Conservation (phyloP, 306 rosid species). For the Glycyrrhiza uralensis region DNA sequence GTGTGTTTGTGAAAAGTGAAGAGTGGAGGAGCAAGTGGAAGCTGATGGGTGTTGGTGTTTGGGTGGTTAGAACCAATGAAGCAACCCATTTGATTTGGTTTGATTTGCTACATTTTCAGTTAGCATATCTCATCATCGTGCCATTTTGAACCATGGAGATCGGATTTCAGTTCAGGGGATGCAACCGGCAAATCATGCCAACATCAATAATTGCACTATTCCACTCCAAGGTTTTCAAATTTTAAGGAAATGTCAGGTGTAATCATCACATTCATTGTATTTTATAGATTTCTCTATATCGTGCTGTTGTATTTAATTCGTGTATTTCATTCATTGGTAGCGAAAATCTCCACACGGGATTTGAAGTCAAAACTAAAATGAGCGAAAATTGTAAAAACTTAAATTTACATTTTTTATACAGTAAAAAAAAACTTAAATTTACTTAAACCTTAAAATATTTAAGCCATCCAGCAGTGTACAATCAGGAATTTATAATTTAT, state of each 20-base stretch:
- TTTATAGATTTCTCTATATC: too few species aligned
- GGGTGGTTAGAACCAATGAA: not conserved
- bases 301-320: not conserved
- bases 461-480: not conserved
- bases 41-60: not conserved
- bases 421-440: not conserved
- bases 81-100: not conserved
- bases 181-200: constrained; percentile 18
- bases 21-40: not conserved
- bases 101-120: not conserved
- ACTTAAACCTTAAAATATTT: not conserved
- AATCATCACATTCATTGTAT: too few species aligned
- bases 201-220: constrained; percentile 1
- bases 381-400: not conserved
- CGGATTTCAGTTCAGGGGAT: not conserved
- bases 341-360: not conserved
- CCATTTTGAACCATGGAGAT: constrained; percentile 11
- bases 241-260: not conserved
- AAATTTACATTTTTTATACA: too few species aligned
- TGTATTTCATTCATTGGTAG: not conserved
- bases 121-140: not conserved
- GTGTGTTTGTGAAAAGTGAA: not conserved
- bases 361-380: not conserved
- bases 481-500: not conserved
- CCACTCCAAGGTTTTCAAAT: not conserved